Conservation (phyloP, 805 yeast species). For the Starmerella vitae region DNA sequence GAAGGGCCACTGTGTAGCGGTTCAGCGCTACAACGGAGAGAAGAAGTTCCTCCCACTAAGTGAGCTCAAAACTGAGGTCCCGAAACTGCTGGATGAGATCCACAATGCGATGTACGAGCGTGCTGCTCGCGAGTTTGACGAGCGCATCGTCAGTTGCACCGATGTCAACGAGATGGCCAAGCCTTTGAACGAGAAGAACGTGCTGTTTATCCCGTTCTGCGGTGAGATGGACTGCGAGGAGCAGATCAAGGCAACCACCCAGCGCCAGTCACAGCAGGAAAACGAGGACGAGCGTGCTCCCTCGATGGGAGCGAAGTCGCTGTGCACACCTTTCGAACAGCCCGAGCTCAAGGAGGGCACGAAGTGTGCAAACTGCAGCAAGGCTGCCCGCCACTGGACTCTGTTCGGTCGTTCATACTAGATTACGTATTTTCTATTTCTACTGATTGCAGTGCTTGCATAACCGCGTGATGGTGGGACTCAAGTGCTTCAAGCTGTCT, state of each 20-base stretch:
- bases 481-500: neutral
- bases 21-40: conserved; percentile 80
- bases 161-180: conserved; percentile 91
- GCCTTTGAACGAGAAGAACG: conserved; percentile 77
- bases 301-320: conserved; percentile 97
- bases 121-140: conserved; percentile 74
- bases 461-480: too few relatives aligned
- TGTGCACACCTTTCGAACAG: conserved; percentile 92
- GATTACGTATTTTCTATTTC: too few relatives aligned
- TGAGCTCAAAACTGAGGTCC: conserved; percentile 52
- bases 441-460: too few relatives aligned
- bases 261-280: conserved; percentile 66
- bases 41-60: conserved; percentile 55
- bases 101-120: conserved; percentile 58
- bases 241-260: conserved; percentile 80
- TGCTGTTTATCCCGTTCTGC: conserved; percentile 94
- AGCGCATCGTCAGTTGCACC: conserved; percentile 67
- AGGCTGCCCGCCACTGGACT: conserved; percentile 65
- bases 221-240: conserved; percentile 91
- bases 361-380: conserved; percentile 77
- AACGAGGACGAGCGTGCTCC: conserved; percentile 91
- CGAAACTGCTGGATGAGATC: conserved; percentile 66
- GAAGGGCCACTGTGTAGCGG: conserved; percentile 67
- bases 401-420: conserved; percentile 96
- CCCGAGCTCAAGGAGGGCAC: conserved; percentile 67